Conservation (phyloP, 2,329 filamentous ascomycete genomes). For the Fusarium protoensiforme region DNA sequence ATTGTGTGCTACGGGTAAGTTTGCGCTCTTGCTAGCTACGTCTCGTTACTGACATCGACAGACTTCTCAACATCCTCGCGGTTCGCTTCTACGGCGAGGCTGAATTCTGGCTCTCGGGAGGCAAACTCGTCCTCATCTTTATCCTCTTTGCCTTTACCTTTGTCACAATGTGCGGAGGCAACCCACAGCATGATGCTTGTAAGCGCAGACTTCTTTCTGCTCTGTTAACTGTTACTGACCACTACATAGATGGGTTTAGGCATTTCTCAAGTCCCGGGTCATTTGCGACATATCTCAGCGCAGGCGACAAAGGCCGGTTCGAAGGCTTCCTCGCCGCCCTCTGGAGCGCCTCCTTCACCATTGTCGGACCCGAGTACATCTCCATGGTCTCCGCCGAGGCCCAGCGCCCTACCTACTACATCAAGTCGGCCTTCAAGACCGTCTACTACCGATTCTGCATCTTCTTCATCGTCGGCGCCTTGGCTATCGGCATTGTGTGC, state of each 20-base stretch:
- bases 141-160: slow-evolving; percentile 68
- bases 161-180: slow-evolving; percentile 70
- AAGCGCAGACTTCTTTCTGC: neutral
- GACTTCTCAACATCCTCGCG: slow-evolving; percentile 53
- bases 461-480: slow-evolving; percentile 49
- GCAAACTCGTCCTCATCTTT: slow-evolving; percentile 52
- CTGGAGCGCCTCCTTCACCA: slow-evolving; percentile 68
- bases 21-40: no score
- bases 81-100: slow-evolving; percentile 56
- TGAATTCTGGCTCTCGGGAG: slow-evolving; percentile 58
- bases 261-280: slow-evolving; percentile 73
- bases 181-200: slow-evolving; percentile 62
- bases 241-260: slow-evolving; percentile 60
- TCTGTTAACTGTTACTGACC: neutral
- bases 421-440: slow-evolving; percentile 62
- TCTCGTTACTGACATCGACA: slow-evolving; percentile 7
- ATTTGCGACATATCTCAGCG: slow-evolving; percentile 63
- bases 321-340: slow-evolving; percentile 74
- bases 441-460: slow-evolving; percentile 63
- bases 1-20: slow-evolving; percentile 53
- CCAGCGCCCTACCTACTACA: slow-evolving; percentile 65
- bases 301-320: slow-evolving; percentile 71
- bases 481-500: slow-evolving; percentile 69
- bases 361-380: slow-evolving; percentile 72
- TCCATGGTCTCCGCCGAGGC: slow-evolving; percentile 73